Percentiles rank a stretch among this genome's conserved stretches.
phyloP scores from a whole-genome alignment of 2,329 filamentous ascomycete genomes.

The Xylaria sp. region DNA sequence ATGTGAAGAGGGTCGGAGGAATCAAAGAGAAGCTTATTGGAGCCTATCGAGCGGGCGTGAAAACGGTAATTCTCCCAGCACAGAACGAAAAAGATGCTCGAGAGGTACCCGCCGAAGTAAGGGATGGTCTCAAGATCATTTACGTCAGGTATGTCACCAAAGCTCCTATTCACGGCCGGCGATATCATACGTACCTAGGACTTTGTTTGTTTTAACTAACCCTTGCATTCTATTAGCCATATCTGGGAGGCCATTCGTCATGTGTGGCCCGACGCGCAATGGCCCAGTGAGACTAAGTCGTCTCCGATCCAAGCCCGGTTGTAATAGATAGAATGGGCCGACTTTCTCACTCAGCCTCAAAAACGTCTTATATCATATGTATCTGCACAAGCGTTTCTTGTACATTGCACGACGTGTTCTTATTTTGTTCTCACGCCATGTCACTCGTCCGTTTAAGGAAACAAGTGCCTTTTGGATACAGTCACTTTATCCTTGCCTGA shows the following conservation, averaged over 20 bases:
- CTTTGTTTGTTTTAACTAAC: conserved; percentile 35
- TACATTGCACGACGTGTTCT: conserved; percentile 32
- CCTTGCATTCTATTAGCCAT: conserved; percentile 63
- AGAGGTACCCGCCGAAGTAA: conserved; percentile 90
- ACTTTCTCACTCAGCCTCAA: conserved; percentile 5
- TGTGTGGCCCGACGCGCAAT: conserved; percentile 91
- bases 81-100: conserved; percentile 92
- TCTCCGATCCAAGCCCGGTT: conserved; percentile 81
- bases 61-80: conserved; percentile 87
- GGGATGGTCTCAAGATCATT: conserved; percentile 85
- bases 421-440: background rate
- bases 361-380: conserved; percentile 16
- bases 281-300: conserved; percentile 75
- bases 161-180: background rate
- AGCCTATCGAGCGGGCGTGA: conserved; percentile 90
- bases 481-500: background rate
- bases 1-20: conserved; percentile 92
- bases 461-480: background rate
- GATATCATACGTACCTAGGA: conserved; percentile 17
- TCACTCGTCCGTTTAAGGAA: conserved; percentile 13
- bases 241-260: conserved; percentile 93
- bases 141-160: conserved; percentile 77
- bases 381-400: conserved; percentile 32
- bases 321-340: conserved; percentile 55
- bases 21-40: conserved; percentile 99